phyloP scores from a whole-genome alignment of 345 rosid species.

The Arabis hirsuta region DNA sequence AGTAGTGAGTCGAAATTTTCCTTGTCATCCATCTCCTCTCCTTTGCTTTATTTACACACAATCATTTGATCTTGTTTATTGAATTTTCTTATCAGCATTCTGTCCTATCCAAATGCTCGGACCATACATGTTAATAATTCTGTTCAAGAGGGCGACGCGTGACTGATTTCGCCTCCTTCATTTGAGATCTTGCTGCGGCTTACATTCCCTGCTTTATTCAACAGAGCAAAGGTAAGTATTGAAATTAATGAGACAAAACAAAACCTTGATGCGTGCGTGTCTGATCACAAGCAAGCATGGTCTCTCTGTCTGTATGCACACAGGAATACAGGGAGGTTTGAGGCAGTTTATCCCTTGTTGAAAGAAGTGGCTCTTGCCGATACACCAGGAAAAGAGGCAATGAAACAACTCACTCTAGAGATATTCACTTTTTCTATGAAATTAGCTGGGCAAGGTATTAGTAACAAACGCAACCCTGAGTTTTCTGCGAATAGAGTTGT shows the following conservation, averaged over 20 bases:
- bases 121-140: slow-evolving; percentile 55
- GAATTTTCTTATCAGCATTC: slow-evolving; percentile 48
- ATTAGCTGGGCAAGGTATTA: no score
- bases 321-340: slow-evolving; percentile 76
- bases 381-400: no score
- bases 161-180: slow-evolving; percentile 60
- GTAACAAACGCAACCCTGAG: no score
- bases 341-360: slow-evolving; percentile 54
- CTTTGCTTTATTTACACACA: background rate
- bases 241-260: slow-evolving; percentile 2
- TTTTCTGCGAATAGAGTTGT: no score
- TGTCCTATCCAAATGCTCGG: slow-evolving; percentile 54
- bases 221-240: slow-evolving; percentile 55
- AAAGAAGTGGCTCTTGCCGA: slow-evolving; percentile 1
- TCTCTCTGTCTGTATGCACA: slow-evolving; percentile 1
- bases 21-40: background rate
- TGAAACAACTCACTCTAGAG: no score
- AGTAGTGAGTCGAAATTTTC: slow-evolving; percentile 33
- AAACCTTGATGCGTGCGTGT: background rate
- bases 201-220: slow-evolving; percentile 60
- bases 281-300: background rate
- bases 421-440: no score
- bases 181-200: slow-evolving; percentile 56
- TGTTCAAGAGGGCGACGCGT: slow-evolving; percentile 55
- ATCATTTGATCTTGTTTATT: slow-evolving; percentile 12